A percentile compares a stretch with the other conserved stretches of the same genome.
Conservation (phyloP, 2,329 filamentous ascomycete genomes). For the Apiospora malaysiana region DNA sequence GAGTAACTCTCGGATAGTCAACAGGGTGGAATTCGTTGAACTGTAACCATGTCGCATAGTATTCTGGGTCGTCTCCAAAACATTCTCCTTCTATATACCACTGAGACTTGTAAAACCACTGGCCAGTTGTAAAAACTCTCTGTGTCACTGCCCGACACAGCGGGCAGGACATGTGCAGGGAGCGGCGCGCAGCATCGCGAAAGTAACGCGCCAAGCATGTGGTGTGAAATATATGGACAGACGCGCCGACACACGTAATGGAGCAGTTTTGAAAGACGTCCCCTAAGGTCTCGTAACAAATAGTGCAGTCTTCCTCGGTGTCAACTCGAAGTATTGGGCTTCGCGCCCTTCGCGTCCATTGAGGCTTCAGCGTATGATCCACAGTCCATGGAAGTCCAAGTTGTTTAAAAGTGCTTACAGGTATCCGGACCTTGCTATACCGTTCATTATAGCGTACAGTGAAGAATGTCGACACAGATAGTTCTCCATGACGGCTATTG, state of each 20-base stretch:
- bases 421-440: neutral
- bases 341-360: neutral
- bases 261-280: neutral
- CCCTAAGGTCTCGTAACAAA: neutral
- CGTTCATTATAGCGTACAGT: neutral
- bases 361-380: neutral
- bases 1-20: neutral
- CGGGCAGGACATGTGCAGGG: neutral
- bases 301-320: neutral
- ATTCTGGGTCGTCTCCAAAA: neutral
- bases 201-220: neutral
- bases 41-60: neutral
- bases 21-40: neutral
- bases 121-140: neutral
- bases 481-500: neutral
- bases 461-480: neutral
- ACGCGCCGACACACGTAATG: neutral
- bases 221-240: neutral
- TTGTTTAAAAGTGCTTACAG: neutral
- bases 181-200: neutral
- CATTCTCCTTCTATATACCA: neutral
- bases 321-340: neutral
- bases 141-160: neutral
- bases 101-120: neutral
- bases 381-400: neutral